Evolutionary conservation across 768 basidiomycete species (phyloP), one percentile per base, ranked within the genome.

Genomic region (Lepiota subincarnata): DNA sequence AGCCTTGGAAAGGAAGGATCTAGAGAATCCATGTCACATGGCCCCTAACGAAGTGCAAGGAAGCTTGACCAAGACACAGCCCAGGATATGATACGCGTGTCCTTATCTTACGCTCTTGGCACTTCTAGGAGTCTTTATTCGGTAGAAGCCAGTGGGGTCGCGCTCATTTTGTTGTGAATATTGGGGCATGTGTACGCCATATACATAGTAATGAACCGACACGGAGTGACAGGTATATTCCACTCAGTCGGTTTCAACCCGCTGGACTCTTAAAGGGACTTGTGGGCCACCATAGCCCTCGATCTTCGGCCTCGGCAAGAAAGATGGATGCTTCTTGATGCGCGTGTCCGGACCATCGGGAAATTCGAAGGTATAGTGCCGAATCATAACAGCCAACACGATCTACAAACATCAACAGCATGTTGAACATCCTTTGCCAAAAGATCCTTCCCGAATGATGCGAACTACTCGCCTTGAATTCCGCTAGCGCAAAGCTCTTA

Each of bases 401-500:
- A 71, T 67, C 78, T 79, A 39, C 2, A 46, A 48, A 4, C 6
- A 24, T 24, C 5, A 20, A 47, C 28, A 16, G 46, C 19, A 28
- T n/a, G 10, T 26, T 22, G 11, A 53, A 3, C 4, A 26, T 2
- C 13, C 3, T 36, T 38, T 22, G 36, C n/a, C 16, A 11, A 39
- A 11, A 20, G 16, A 0, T 6, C 24, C 7, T 10, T 22, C n/a
- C n/a, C 22, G 7, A 50, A 43, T 16, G 16, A 28, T n/a, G 3
- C 16, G 3, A 24, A 35, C 7, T 36, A 63, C 60, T 5, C 6
- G 68, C 74, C 70, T 77, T 77, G 55, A 76, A 71, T 48, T 74
- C 74, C 0, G 70, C 63, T 11, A 81, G 40, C 0, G 80, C 80
- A 58, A 82, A 81, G 6, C 65, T 57, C 52, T 72, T 74, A 0